Evolutionary conservation across 1,139 yeast species (phyloP), one percentile per base, ranked within the genome.

Genomic region (Candida tetrigidarum): DNA sequence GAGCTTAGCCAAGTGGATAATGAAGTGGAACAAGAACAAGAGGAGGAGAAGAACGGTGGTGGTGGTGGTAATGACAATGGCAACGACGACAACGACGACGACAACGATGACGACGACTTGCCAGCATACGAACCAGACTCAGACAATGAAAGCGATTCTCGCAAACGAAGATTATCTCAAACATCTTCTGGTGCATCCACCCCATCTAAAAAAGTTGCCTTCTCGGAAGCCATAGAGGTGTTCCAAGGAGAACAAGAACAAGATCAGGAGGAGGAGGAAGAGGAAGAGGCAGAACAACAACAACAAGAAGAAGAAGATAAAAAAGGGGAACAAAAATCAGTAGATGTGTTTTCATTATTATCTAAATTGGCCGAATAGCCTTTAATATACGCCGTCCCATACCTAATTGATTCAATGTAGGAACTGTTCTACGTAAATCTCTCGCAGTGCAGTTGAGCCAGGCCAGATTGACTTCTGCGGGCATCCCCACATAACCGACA

Each of bases 1-100:
- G 84, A 80, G 50, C 65, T 81, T 27, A 66, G 67, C 41, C 71
- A 69, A 26, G 71, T 80, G 67, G 55, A 76, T 6, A 65, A 64
- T 4, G 71, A 60, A 15, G 66, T 5, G 8, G 32, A 5, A 28
- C 32, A 28, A 12, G 32, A n/a, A 16, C n/a, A n/a, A n/a, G n/a
- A n/a, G n/a, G n/a, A n/a, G n/a, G n/a, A n/a, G n/a, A n/a, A n/a
- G n/a, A n/a, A n/a, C n/a, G n/a, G n/a, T n/a, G n/a, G n/a, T n/a
- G n/a, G n/a, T n/a, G n/a, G n/a, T n/a, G n/a, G n/a, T n/a, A n/a
- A n/a, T n/a, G n/a, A n/a, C n/a, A n/a, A n/a, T n/a, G n/a, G n/a
- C n/a, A n/a, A 55, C 2, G 48, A 47, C 15, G 53, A 53, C 12
- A 50, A 43, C 6, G 62, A 62, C 29, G 64, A 58, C 15, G 57